Conservation (phyloP, 2,329 filamentous ascomycete genomes). For the Clonostachys chloroleuca region DNA sequence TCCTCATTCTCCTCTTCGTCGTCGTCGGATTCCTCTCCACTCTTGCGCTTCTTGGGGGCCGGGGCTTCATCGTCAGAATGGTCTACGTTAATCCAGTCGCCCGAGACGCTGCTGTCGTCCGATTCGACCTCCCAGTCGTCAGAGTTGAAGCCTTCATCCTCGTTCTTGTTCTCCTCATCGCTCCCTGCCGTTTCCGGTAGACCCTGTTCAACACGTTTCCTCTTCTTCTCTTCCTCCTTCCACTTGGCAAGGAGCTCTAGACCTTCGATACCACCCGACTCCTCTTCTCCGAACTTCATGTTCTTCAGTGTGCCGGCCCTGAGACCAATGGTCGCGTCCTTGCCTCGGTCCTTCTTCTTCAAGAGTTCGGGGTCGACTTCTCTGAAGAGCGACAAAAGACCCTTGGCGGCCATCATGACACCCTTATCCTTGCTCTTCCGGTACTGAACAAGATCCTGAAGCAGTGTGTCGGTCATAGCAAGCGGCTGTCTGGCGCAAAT, state of each 20-base stretch:
- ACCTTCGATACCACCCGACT: conserved; percentile 79
- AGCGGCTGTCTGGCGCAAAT: conserved; percentile 89
- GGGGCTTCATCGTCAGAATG: conserved; percentile 76
- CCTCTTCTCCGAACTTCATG: conserved; percentile 78
- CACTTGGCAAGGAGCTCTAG: conserved; percentile 87
- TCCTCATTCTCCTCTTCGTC: conserved; percentile 33
- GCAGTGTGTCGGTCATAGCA: conserved; percentile 93
- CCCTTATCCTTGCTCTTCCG: conserved; percentile 97
- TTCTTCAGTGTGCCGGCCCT: conserved; percentile 71
- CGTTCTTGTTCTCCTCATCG: conserved; percentile 59
- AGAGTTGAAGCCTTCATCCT: conserved; percentile 50
- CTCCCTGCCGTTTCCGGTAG: conserved; percentile 58
- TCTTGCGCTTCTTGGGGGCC: conserved; percentile 41
- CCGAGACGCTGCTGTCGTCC: conserved; percentile 63
- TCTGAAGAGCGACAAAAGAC: conserved; percentile 83
- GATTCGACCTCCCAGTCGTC: conserved; percentile 60
- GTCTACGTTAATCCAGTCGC: conserved; percentile 90
- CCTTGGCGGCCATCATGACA: conserved; percentile 97
- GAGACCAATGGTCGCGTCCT: conserved; percentile 81
- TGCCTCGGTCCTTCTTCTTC: conserved; percentile 85
- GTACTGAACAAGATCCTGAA: conserved; percentile 95
- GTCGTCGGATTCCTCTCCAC: conserved; percentile 13
- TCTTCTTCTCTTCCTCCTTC: conserved; percentile 84
- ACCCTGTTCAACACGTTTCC: conserved; percentile 66
- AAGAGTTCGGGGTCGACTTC: conserved; percentile 88